Evolutionary conservation across 352 stramenopile species (phyloP).

Genomic region (Globisporangium splendens): DNA sequence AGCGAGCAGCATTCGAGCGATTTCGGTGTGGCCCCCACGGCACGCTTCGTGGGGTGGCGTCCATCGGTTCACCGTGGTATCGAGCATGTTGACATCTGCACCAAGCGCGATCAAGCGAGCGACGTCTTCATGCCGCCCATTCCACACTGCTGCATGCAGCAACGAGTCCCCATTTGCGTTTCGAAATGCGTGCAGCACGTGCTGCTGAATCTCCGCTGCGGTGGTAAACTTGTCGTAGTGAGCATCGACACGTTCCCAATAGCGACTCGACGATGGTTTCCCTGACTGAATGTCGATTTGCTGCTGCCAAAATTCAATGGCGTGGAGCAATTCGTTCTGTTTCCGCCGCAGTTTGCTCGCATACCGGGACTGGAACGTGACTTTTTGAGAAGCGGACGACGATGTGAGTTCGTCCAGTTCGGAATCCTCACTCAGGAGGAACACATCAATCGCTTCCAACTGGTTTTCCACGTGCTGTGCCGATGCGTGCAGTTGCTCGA

Average conservation of each 20-base stretch:
- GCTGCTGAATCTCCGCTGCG: not conserved
- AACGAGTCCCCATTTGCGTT: slow-evolving; percentile 37
- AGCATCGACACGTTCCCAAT: slow-evolving; percentile 21
- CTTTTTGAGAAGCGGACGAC: not conserved
- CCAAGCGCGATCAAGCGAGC: slow-evolving; percentile 23
- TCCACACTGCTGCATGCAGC: slow-evolving; percentile 52
- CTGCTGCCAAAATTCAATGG: slow-evolving; percentile 23
- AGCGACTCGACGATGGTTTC: not conserved
- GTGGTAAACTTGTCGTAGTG: slow-evolving; percentile 8
- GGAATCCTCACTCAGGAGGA: slow-evolving; percentile 25
- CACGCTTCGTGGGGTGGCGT: slow-evolving; percentile 62
- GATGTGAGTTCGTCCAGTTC: too few species aligned
- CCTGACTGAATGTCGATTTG: slow-evolving; percentile 17
- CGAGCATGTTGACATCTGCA: slow-evolving; percentile 41
- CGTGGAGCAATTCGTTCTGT: slow-evolving; percentile 19
- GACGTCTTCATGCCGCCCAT: slow-evolving; percentile 28
- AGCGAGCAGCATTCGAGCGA: slow-evolving; percentile 34
- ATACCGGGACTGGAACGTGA: slow-evolving; percentile 33
- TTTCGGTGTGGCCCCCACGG: slow-evolving; percentile 30
- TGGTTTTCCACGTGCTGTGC: slow-evolving; percentile 22
- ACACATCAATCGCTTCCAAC: slow-evolving; percentile 32
- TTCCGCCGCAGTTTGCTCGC: slow-evolving; percentile 27
- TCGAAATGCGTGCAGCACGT: slow-evolving; percentile 3
- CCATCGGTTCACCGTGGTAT: slow-evolving; percentile 36
- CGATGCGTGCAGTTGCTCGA: slow-evolving; percentile 15